Evolutionary conservation across 2,329 filamentous ascomycete genomes (phyloP).

Genomic region (Pseudofabraea citricarpa): DNA sequence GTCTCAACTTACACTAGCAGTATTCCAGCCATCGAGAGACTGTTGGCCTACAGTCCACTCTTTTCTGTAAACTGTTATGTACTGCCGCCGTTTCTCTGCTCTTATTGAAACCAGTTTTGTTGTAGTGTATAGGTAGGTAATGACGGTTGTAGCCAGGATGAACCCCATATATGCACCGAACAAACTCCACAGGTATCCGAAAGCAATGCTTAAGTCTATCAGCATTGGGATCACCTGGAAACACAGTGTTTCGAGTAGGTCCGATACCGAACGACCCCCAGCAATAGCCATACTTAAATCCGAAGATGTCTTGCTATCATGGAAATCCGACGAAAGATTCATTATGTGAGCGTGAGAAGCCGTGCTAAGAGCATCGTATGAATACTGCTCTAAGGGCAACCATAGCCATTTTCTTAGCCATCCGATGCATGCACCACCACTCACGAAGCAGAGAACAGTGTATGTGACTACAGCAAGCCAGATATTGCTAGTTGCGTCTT

Average conservation of each 20-base stretch:
- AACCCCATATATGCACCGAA: constrained; percentile 59
- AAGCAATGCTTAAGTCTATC: constrained; percentile 55
- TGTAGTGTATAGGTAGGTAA: constrained; percentile 48
- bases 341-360: constrained; percentile 64
- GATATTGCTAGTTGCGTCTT: constrained; percentile 31
- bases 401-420: constrained; percentile 46
- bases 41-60: constrained; percentile 32
- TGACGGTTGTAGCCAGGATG: constrained; percentile 38
- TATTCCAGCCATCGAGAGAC: constrained; percentile 33
- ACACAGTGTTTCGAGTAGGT: constrained; percentile 53
- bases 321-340: constrained; percentile 66
- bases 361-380: constrained; percentile 52
- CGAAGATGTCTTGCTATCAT: constrained; percentile 59
- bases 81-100: constrained; percentile 28
- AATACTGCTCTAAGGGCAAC: constrained; percentile 50
- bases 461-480: constrained; percentile 50
- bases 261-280: constrained; percentile 55
- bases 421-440: constrained; percentile 45
- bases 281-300: constrained; percentile 61
- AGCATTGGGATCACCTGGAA: constrained; percentile 59
- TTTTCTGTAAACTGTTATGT: constrained; percentile 26
- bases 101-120: constrained; percentile 29
- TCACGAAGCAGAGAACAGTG: constrained; percentile 41
- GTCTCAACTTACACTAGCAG: constrained; percentile 29
- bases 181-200: constrained; percentile 54